Base-by-base conservation (phyloP, 345 rosid species). In the Populus alba region DNA sequence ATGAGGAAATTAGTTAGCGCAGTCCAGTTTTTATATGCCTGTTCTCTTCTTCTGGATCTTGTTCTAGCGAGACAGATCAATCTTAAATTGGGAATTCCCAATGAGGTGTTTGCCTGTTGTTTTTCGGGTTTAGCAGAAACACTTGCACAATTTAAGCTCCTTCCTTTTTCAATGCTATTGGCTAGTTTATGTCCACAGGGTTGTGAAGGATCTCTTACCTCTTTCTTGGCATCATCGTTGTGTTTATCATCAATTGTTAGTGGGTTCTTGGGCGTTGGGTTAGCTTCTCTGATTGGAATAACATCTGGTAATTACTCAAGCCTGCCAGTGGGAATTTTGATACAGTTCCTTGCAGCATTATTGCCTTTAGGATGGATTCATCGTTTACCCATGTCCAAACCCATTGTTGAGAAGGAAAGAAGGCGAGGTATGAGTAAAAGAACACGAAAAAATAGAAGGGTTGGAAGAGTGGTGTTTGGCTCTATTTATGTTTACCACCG, bases 201-300 rank as follows among this genome's bases (percentile, higher is more conserved):
- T 2, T 94, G 91, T 72, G 97, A 91, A 88, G 98, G 97, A 79
- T 94, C 98, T 23, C 84, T 94, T n/a, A 91, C 90, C 37, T 92
- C 98, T 31, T 92, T 94, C 82, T 75, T 92, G 57, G 97, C 97
- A 53, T 91, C 98, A 6, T 57, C 87, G 23, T 57, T 92, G 74
- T 90, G 95, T 87, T 80, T 94, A 22, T 92, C 98, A n/a, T 92
- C 95, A 20, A 88, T 92, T 68, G 68, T 90, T 13, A 79, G 97
- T 33, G 98, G 95, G 4, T 86, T 92, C 77, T 72, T 83, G 57
- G 97, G 97, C 29, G 87, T 91, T 13, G 97, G 97, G 27, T 83
- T 92, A 77, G 97, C 94, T 77, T 89, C 94, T 72, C n/a, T 90
- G 17, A 83, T 91, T 11, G 88, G 97, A 66, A 75, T 92, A 82